Evolutionary conservation across 306 rosid genomes (phyloP), one percentile per base, ranked within the genome.

Genomic region (Hippophae gyantsensis): DNA sequence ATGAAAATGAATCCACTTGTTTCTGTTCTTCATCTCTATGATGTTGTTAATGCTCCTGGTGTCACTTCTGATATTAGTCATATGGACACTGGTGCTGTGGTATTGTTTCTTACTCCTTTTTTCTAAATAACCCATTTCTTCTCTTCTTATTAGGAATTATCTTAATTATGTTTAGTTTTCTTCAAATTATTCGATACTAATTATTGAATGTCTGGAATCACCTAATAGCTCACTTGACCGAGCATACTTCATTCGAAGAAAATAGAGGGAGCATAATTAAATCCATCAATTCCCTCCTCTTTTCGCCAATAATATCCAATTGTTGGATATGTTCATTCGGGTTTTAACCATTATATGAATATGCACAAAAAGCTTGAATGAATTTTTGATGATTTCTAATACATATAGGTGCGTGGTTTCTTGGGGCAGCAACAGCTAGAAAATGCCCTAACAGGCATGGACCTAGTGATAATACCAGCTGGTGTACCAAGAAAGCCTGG

Each of bases 11-110:
- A 93, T 23, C 99, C 99, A 41, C 65, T 86, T 46, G 95, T 93
- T 57, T 88, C 99, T 0, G 82, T 82, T 75, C 97, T 93, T 73
- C 99, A 93, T 80, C 99, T 93, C 40, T 93, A 93, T 56, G 99
- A 93, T 67, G 99, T 88, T 23, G 97, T 84, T 42, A 93, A 93
- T 56, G 27, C 95, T 57, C 99, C 99, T 8, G 99, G 99, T 42
- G 97, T 88, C 68, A 93, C 99, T 2, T 94, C 95, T 68, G 99
- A 93, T 73, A 76, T 93, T 68, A 84, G 97, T 58, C 99, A 93
- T 75, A 88, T 88, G 89, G 99, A 88, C 69, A 86, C 99, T 44
- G 94, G 90, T 64, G 97, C 95, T 9, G 97, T 93, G 95, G 99
- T 88, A 82, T 77, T 62, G 5, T 42, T 49, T 60, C 53, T 48